A percentile compares a stretch with the other conserved stretches of the same genome.
These are phyloP conservation scores for Suillus tomentosus DNA, from an alignment of 768 basidiomycete species.

Conservation along the genomic window DNA sequence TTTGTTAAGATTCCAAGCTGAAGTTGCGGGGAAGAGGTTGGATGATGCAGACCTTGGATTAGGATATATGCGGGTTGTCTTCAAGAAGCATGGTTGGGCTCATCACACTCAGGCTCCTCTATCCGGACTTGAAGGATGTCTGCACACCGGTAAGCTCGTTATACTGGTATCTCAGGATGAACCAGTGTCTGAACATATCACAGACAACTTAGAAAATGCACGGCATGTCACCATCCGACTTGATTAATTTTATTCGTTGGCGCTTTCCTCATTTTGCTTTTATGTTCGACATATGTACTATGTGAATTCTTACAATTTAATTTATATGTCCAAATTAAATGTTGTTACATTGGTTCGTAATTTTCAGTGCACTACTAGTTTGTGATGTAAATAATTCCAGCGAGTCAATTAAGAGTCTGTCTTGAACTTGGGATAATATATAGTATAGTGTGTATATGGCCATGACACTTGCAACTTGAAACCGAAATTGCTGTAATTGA, in stretches of 20 bases:
- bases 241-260: not conserved
- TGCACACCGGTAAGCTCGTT: not conserved
- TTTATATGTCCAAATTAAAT: constrained; percentile 1
- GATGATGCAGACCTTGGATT: no score
- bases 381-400: not conserved
- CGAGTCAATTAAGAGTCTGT: no score
- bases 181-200: no score
- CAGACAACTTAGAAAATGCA: not conserved
- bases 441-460: not conserved
- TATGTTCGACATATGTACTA: not conserved
- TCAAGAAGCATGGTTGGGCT: not conserved
- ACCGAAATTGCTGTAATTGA: no score
- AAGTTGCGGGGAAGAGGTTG: no score
- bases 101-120: not conserved
- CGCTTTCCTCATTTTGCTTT: not conserved
- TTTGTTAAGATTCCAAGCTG: no score
- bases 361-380: not conserved
- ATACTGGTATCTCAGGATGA: no score
- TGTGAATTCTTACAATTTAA: not conserved
- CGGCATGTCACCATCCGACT: not conserved
- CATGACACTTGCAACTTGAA: no score
- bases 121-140: not conserved
- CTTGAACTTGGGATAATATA: not conserved
- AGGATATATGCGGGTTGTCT: no score
- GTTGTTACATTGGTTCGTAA: not conserved